A percentile compares a stretch with the other conserved stretches of the same genome.
Evolutionary conservation across 495 filamentous ascomycete genomes (phyloP).

Genomic region (Tuber melanosporum): DNA sequence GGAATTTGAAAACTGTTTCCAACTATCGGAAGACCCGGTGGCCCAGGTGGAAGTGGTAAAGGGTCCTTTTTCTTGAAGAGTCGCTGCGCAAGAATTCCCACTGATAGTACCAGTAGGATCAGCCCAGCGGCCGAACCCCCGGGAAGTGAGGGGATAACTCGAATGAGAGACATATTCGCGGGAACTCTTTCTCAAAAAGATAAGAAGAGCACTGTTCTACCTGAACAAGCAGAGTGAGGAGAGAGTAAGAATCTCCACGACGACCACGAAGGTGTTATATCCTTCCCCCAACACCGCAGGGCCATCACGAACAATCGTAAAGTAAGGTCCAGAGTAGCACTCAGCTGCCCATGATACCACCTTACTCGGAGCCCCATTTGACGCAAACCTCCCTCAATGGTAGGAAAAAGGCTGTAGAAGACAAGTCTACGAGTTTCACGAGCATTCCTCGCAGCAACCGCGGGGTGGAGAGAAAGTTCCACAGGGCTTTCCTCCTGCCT

Average conservation of each 20-base stretch:
- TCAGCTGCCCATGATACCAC: background rate
- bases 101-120: background rate
- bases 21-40: background rate
- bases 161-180: background rate
- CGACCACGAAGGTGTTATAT: background rate
- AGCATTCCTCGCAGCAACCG: background rate
- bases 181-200: background rate
- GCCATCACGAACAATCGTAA: background rate
- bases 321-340: background rate
- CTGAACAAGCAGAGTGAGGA: background rate
- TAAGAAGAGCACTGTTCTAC: background rate
- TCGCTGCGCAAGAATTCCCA: background rate
- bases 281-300: background rate
- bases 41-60: background rate
- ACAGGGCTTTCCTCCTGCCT: background rate
- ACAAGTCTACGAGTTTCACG: background rate
- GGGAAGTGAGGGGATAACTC: background rate
- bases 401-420: background rate
- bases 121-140: background rate
- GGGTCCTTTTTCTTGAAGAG: background rate
- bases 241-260: background rate
- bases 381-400: background rate
- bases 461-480: background rate
- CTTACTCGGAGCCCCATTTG: background rate
- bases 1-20: background rate